phyloP scores from a whole-genome alignment of 83 land plant species.

The Larix sibirica region DNA sequence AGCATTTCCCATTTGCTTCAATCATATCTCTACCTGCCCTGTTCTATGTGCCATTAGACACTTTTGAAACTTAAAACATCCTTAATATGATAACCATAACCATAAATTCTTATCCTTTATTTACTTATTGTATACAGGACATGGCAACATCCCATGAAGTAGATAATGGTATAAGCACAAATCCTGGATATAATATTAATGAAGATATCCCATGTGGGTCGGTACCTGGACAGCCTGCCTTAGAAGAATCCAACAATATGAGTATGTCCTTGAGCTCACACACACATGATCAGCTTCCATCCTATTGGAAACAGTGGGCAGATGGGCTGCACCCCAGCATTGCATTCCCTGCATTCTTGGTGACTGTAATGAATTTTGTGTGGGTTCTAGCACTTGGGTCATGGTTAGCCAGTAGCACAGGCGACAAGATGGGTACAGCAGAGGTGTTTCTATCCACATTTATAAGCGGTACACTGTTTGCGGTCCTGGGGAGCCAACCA shows the following conservation, averaged over 20 bases:
- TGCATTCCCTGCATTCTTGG: not conserved
- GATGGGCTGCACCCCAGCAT: not conserved
- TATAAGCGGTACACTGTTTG: conserved; percentile 14
- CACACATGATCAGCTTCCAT: not conserved
- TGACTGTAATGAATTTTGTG: not conserved
- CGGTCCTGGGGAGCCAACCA: conserved; percentile 9
- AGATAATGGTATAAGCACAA: not conserved
- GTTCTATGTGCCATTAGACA: too few relatives aligned
- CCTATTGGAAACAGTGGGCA: conserved; percentile 15
- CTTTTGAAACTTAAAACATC: too few relatives aligned
- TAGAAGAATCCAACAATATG: not conserved
- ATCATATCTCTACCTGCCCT: too few relatives aligned
- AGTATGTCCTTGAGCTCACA: not conserved
- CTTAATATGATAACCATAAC: too few relatives aligned
- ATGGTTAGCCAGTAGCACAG: conserved; percentile 12
- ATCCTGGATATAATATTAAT: not conserved
- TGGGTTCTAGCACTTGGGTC: conserved; percentile 14
- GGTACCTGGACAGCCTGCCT: not conserved
- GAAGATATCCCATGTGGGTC: not conserved
- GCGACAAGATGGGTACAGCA: conserved; percentile 7
- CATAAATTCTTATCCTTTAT: too few relatives aligned
- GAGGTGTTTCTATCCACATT: conserved; percentile 16
- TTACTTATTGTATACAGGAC: too few relatives aligned
- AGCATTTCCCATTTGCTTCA: too few relatives aligned
- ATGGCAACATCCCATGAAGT: too few relatives aligned